phyloP scores from a whole-genome alignment of 2,329 filamentous ascomycete species.

The Teratosphaeria zuluensis region DNA sequence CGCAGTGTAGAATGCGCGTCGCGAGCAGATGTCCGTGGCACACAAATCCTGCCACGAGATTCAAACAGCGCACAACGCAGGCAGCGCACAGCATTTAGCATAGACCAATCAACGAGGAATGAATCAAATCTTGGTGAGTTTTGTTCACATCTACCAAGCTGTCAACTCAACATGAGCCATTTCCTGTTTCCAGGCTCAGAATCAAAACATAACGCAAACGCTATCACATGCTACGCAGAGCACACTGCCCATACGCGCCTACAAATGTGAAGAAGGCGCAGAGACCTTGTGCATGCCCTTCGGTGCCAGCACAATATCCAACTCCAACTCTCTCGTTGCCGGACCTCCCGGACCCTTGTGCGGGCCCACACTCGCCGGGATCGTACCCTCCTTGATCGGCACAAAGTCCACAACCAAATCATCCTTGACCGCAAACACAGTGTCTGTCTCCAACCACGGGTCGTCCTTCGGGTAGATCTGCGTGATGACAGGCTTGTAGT shows the following conservation, averaged over 20 bases:
- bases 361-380: conserved; percentile 41
- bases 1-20: neutral
- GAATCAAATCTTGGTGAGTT: neutral
- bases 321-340: conserved; percentile 42
- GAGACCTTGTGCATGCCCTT: conserved; percentile 9
- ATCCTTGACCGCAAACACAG: conserved; percentile 54
- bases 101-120: neutral
- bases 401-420: conserved; percentile 50
- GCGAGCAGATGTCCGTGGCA: neutral
- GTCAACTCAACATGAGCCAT: neutral
- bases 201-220: neutral
- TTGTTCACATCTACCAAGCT: neutral
- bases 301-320: conserved; percentile 50
- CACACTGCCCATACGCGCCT: neutral
- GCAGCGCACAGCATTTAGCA: neutral
- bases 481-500: conserved; percentile 48
- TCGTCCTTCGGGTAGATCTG: conserved; percentile 52
- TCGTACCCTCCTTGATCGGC: conserved; percentile 35
- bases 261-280: neutral
- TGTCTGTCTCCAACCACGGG: conserved; percentile 48
- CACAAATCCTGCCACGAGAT: neutral
- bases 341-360: conserved; percentile 23
- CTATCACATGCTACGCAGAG: neutral
- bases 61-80: neutral
- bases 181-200: neutral